Evolutionary conservation across 2,329 filamentous ascomycete species (phyloP).

Genomic region (Botrytis paeoniae): DNA sequence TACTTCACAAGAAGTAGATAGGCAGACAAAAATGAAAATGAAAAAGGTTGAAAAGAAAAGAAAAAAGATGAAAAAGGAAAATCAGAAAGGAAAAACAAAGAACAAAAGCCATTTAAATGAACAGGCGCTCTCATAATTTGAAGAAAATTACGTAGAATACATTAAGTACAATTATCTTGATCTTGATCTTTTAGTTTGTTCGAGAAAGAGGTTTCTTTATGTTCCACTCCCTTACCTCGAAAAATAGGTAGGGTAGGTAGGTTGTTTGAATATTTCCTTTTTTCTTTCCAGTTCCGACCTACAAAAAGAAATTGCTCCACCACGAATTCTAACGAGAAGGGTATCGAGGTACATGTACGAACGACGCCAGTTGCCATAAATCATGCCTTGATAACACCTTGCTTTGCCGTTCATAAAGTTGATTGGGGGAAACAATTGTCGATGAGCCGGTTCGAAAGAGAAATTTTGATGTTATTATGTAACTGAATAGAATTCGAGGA

Average conservation of each 20-base stretch:
- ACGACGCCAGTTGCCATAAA: conserved; percentile 8
- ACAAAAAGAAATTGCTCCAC: conserved; percentile 10
- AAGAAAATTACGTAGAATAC: conserved; percentile 33
- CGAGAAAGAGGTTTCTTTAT: conserved; percentile 7
- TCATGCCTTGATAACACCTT: conserved; percentile 6
- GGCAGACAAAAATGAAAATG: background rate
- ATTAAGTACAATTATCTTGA: conserved; percentile 29
- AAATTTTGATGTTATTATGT: conserved; percentile 13
- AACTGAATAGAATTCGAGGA: background rate
- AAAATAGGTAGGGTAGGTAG: background rate
- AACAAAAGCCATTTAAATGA: background rate
- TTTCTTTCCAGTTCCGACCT: conserved; percentile 4
- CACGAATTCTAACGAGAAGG: background rate
- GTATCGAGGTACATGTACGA: conserved; percentile 6
- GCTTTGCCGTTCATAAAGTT: conserved; percentile 13
- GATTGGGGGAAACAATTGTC: conserved; percentile 3
- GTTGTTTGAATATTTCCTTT: conserved; percentile 3
- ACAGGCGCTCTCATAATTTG: background rate
- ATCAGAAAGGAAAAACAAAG: background rate
- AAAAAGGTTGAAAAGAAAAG: background rate
- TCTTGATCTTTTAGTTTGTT: conserved; percentile 9
- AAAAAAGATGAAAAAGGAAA: background rate
- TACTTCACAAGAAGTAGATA: background rate
- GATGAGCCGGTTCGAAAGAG: background rate
- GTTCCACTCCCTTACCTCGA: conserved; percentile 6